Conservation (phyloP, 139 green algal genomes). For the Chlorella sorokiniana region DNA sequence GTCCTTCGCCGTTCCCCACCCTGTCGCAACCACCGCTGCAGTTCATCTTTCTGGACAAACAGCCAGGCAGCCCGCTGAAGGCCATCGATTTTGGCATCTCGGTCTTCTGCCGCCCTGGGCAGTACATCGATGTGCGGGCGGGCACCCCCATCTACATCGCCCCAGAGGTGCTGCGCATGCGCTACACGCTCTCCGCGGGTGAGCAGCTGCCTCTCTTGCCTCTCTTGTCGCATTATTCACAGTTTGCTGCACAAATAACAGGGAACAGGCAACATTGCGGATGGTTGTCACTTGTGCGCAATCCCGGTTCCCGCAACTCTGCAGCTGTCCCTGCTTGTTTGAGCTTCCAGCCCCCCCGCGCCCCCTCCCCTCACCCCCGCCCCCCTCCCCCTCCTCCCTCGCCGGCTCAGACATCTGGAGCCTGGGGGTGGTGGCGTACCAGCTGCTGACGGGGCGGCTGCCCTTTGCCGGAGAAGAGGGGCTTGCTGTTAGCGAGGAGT, state of each 20-base stretch:
- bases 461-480: conserved; percentile 71
- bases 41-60: conserved; percentile 70
- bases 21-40: neutral
- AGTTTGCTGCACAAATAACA: too few species aligned
- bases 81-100: conserved; percentile 79
- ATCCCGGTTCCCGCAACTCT: too few species aligned
- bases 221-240: too few species aligned
- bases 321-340: too few species aligned
- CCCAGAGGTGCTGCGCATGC: conserved; percentile 74
- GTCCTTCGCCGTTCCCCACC: too few species aligned
- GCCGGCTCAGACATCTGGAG: conserved; percentile 94
- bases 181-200: conserved; percentile 75
- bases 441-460: conserved; percentile 82
- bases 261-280: too few species aligned
- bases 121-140: conserved; percentile 44
- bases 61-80: conserved; percentile 65
- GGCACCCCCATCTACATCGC: conserved; percentile 64
- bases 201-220: too few species aligned
- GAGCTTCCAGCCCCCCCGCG: too few species aligned
- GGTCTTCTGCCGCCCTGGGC: conserved; percentile 60
- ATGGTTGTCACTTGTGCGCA: too few species aligned
- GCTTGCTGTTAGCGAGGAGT: conserved; percentile 54
- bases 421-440: conserved; percentile 92
- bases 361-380: too few species aligned
- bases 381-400: too few species aligned